Percentiles rank a stretch among this genome's conserved stretches.
Evolutionary conservation across 768 basidiomycete genomes (phyloP).

Genomic region (Chalciporus chontae): DNA sequence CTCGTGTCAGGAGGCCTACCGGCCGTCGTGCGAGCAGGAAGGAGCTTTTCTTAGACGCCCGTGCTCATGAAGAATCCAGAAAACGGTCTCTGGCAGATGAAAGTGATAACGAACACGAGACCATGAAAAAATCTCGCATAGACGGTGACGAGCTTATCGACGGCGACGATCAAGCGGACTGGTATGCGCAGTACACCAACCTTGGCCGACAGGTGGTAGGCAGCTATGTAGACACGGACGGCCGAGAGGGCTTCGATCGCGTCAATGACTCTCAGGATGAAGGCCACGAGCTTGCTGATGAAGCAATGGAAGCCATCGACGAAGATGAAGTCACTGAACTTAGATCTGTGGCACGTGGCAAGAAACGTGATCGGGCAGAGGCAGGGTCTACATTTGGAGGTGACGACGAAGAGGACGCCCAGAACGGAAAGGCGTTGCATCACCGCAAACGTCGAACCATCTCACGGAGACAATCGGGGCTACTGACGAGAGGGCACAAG

Average conservation of each 20-base stretch:
- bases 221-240: slow-evolving; percentile 34
- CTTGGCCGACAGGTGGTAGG: slow-evolving; percentile 40
- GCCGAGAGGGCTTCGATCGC: slow-evolving; percentile 41
- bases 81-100: slow-evolving; percentile 47
- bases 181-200: slow-evolving; percentile 33
- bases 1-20: slow-evolving; percentile 15
- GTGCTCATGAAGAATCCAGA: slow-evolving; percentile 28
- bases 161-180: slow-evolving; percentile 45
- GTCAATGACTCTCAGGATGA: slow-evolving; percentile 46
- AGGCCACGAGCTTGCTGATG: slow-evolving; percentile 36
- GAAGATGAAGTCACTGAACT: slow-evolving; percentile 42
- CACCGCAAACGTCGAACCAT: slow-evolving; percentile 57
- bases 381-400: slow-evolving; percentile 69
- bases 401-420: slow-evolving; percentile 43
- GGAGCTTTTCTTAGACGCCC: slow-evolving; percentile 20
- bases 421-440: slow-evolving; percentile 41
- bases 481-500: slow-evolving; percentile 53
- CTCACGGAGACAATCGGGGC: slow-evolving; percentile 50
- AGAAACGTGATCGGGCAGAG: slow-evolving; percentile 74
- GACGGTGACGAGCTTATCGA: slow-evolving; percentile 47
- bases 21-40: slow-evolving; percentile 33
- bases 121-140: slow-evolving; percentile 51
- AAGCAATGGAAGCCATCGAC: slow-evolving; percentile 36
- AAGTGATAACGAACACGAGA: slow-evolving; percentile 40
- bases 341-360: slow-evolving; percentile 43